phyloP scores from a whole-genome alignment of 352 stramenopile genomes.

The Globisporangium sylvaticum region DNA sequence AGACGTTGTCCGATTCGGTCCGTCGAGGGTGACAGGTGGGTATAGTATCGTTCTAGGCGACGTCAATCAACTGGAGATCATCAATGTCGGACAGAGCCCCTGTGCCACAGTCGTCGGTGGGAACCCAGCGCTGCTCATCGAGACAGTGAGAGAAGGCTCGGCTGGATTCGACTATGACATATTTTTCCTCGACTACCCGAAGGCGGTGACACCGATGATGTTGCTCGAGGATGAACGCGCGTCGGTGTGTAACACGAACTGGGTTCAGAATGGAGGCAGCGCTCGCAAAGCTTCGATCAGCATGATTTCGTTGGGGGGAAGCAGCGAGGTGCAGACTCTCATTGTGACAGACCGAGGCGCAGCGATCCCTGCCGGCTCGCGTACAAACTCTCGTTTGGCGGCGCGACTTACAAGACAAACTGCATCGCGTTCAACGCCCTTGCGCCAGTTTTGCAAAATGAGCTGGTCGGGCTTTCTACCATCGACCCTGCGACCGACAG shows the following conservation, averaged over 20 bases:
- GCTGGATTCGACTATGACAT: constrained; percentile 73
- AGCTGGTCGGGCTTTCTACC: constrained; percentile 23
- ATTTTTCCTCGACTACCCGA: constrained; percentile 56
- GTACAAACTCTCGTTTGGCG: constrained; percentile 57
- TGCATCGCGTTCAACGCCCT: constrained; percentile 38
- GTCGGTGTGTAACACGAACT: constrained; percentile 18
- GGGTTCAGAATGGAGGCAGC: constrained; percentile 33
- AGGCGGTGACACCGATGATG: constrained; percentile 29
- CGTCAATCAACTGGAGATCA: constrained; percentile 39
- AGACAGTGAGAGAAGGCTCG: constrained; percentile 60
- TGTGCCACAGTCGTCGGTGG: constrained; percentile 41
- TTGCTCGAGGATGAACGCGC: constrained; percentile 30
- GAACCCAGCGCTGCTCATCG: constrained; percentile 54
- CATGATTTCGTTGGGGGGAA: constrained; percentile 50
- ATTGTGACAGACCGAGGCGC: constrained; percentile 27
- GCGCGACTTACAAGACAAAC: constrained; percentile 16
- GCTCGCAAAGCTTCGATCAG: constrained; percentile 41
- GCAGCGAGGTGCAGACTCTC: constrained; percentile 54
- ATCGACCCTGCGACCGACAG: constrained; percentile 28
- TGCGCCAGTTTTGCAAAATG: constrained; percentile 20
- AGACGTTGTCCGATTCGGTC: constrained; percentile 65
- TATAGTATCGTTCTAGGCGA: constrained; percentile 60
- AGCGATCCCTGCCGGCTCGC: constrained; percentile 14
- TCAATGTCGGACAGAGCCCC: constrained; percentile 41
- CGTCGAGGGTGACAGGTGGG: constrained; percentile 37